Base-by-base conservation (phyloP, 1,139 yeast species). In the Geotrichum bryndzae region DNA sequence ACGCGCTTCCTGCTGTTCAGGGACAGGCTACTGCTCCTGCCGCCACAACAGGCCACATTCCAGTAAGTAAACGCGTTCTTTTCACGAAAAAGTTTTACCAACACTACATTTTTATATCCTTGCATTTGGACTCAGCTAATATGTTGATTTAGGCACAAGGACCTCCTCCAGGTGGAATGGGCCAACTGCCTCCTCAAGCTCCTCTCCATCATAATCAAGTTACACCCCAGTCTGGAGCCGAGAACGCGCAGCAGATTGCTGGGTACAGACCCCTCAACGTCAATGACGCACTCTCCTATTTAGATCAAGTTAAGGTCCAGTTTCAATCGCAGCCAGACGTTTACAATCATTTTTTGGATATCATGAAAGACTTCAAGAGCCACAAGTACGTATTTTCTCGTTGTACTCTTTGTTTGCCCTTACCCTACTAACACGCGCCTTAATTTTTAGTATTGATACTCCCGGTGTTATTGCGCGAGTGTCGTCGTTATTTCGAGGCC, bases 391-490 rank as follows among this genome's bases (percentile, higher is more conserved):
- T 79, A 61, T 64, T 31, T 22, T n/a, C 18, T 27, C 13, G 25
- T 31, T 27, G 31, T 27, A 27, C 31, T 8, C 23, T 31, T 15
- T n/a, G 18, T 31, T 22, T 13, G 7, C 29, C 35, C 27, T 27
- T 50, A 31, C 52, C 54, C 45, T 57, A 15, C 55, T 41, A 56
- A 56, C 60, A 25, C 29, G 13, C 51, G 51, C 51, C 31, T 61
- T 4, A 11, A 6, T 53, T 51, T 60, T 5, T 69, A 84, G 90
- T 67, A 92, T 94, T 71, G 98, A 95, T 74, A 94, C 99, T 1
- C 99, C 99, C 0, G 99, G 98, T 25, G 99, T 94, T 48, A 94
- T 94, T 72, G 97, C 91, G 72, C 82, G 99, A 63, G 99, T 94
- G 0, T 90, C 97, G 0, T 83, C 89, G 1, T 78, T 94, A 64